Base-by-base conservation (phyloP, 345 rosid species). In the Lepidium sativum region DNA sequence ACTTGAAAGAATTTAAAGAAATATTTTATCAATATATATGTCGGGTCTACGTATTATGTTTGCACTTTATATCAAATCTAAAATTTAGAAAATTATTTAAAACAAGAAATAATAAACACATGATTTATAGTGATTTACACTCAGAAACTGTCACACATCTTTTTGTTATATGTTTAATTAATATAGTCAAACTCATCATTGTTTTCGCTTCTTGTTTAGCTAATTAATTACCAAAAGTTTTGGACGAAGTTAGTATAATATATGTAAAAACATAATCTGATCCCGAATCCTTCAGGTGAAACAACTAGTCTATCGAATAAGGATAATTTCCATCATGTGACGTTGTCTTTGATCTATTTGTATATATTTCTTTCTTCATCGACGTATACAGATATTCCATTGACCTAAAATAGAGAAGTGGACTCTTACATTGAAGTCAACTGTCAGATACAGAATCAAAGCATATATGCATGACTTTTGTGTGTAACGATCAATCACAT, bases 401-500 rank as follows among this genome's bases (percentile, higher is more conserved):
- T 44, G 57, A 10, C 68, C 50, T 25, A 53, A 60, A 62, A 44
- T 61, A 70, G 42, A 62, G 63, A 53, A 70, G 23, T 23, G 53
- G 39, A 53, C 34, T 62, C 17, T 44, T 27, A 27, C 9, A 25
- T 45, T n/a, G 29, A 70, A 70, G 69, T 70, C 75, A 62, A 70
- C 68, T 62, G 35, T 70, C 48, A 62, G 50, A 4, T 62, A 27
- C 14, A 37, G 69, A 63, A 62, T 54, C 54, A 70, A 53, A 70
- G 18, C 48, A 51, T 69, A 51, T 60, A 60, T 51, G 45, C 60
- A 51, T 33, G 9, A 33, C 31, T 45, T 51, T 60, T 60, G 38
- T 25, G 16, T 15, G 62, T 34, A 60, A 52, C 15, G 68, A 61
- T 70, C 32, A 37, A 35, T 62, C 56, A 11, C 45, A 70, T 42